These are phyloP conservation scores for Boletus rubescentipes DNA, from an alignment of 768 basidiomycete genomes.

Conservation along the genomic window DNA sequence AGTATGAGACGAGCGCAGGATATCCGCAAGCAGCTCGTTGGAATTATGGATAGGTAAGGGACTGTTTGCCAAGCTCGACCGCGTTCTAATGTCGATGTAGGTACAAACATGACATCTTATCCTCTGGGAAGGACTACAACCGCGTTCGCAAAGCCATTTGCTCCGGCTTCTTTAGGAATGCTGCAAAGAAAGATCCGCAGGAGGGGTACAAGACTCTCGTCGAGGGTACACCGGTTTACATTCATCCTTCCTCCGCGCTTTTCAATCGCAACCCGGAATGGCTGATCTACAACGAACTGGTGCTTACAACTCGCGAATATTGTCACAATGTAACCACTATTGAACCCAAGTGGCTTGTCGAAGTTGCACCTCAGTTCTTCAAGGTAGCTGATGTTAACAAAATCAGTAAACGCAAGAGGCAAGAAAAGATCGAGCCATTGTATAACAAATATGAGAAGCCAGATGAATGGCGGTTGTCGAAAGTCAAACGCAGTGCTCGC, in stretches of 20 bases:
- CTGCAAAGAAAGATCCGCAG: conserved; percentile 97
- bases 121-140: conserved; percentile 91
- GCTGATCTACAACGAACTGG: conserved; percentile 93
- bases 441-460: conserved; percentile 95
- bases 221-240: conserved; percentile 98
- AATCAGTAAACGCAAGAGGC: conserved; percentile 93
- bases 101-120: conserved; percentile 96
- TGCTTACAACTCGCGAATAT: conserved; percentile 95
- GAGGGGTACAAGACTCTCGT: conserved; percentile 98
- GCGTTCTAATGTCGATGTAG: conserved; percentile 37
- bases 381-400: conserved; percentile 97
- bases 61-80: conserved; percentile 3
- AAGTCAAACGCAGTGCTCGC: conserved; percentile 87
- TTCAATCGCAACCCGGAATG: conserved; percentile 98
- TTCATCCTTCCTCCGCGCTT: conserved; percentile 94
- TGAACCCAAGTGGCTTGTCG: conserved; percentile 98
- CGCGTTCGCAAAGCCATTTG: conserved; percentile 93
- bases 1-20: conserved; percentile 98
- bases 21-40: conserved; percentile 94
- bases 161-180: conserved; percentile 96
- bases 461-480: conserved; percentile 92
- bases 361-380: conserved; percentile 98
- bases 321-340: conserved; percentile 92
- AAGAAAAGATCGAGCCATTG: conserved; percentile 96
- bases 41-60: conserved; percentile 98